Evolutionary conservation across 2,329 filamentous ascomycete genomes (phyloP), one percentile per base, ranked within the genome.

Genomic region (Botryosphaeria dothidea): DNA sequence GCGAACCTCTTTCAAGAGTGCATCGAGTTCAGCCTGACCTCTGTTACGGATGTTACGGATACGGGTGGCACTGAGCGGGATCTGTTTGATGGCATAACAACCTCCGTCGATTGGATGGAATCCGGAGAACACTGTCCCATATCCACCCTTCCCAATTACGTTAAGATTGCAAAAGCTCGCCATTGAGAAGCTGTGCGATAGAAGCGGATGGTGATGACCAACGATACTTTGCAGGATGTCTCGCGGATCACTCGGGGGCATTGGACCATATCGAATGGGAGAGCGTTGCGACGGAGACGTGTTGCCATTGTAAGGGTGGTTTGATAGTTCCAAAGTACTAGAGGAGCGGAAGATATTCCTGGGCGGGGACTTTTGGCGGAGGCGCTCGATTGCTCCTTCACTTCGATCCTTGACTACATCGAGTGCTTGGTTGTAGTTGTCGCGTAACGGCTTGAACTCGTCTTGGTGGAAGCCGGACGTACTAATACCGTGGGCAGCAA

Each of bases 1-100:
- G 54, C 86, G 81, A 8, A 90, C 83, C 73, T 90, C 88, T 64
- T 82, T 82, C 62, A 89, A 78, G 34, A 89, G 80, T 57, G 76
- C 80, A 69, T 87, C 85, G 46, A 88, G 74, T 66, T 86, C 85
- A 61, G 81, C 76, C 34, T 83, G 76, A 0, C 83, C 84, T 23
- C 81, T 79, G 61, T 82, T 76, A 52, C 83, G 79, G n/a, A 88
- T 80, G 67, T 80, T 81, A 38, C 81, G 80, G 9, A 87, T 77
- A 25, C 84, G 79, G 49, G 80, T 78, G 43, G 82, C 76, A 56
- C 83, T 85, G 6, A 90, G 77, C 0, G 83, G 81, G 7, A 91
- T 87, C 67, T 88, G 87, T 72, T 91, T 91, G 56, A 91, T 81
- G 0, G 88, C 88, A 70, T 90, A 91, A 41, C 83, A 78, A 49